These are phyloP conservation scores for Pestalotiopsis sp. DNA, from an alignment of 2,329 filamentous ascomycete genomes.

Conservation along the genomic window DNA sequence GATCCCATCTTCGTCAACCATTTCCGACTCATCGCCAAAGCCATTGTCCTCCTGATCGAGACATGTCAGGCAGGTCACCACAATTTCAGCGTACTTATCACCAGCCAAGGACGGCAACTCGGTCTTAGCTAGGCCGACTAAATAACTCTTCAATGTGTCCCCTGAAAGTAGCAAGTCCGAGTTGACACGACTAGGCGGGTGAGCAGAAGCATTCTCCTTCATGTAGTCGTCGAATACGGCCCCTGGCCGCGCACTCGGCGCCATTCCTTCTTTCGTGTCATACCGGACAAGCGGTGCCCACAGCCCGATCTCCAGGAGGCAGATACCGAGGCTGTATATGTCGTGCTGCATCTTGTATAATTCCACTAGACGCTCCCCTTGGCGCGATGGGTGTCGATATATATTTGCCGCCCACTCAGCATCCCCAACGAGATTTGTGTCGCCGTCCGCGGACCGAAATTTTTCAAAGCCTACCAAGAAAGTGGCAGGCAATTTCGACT, in stretches of 20 bases:
- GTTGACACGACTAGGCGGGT: background rate
- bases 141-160: background rate
- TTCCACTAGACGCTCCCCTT: conserved; percentile 41
- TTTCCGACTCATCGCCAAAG: conserved; percentile 29
- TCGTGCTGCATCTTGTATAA: conserved; percentile 56
- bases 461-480: conserved; percentile 50
- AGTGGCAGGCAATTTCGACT: background rate
- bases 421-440: conserved; percentile 39
- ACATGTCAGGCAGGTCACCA: conserved; percentile 37
- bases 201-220: background rate
- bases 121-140: conserved; percentile 12
- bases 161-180: background rate
- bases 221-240: background rate
- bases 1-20: conserved; percentile 33
- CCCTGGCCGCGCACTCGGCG: background rate
- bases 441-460: conserved; percentile 37
- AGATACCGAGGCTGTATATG: conserved; percentile 59
- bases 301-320: conserved; percentile 55
- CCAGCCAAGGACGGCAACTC: conserved; percentile 30
- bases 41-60: conserved; percentile 32
- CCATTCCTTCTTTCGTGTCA: background rate
- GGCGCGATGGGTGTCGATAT: conserved; percentile 52
- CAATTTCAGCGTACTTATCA: conserved; percentile 30
- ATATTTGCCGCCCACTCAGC: conserved; percentile 43
- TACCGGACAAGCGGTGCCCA: conserved; percentile 41